Evolutionary conservation across 495 filamentous ascomycete species (phyloP), one percentile per base, ranked within the genome.

Genomic region (Tuber umbilicatum): DNA sequence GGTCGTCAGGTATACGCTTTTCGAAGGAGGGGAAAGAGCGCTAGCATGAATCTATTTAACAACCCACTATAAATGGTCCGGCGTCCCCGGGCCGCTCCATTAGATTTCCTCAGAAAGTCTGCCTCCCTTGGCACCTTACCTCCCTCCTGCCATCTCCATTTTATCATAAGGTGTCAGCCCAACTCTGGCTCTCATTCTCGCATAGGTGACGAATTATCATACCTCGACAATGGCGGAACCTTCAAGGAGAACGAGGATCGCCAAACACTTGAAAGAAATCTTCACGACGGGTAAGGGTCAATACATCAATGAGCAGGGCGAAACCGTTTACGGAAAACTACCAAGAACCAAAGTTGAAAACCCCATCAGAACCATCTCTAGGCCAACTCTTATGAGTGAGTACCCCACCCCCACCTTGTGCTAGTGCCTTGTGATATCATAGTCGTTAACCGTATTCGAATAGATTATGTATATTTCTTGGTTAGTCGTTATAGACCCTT

Each of bases 401-500:
- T 23, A 73, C 16, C 43, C 41, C 19, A 10, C 17, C 37, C 27
- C 27, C 35, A 43, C 35, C 35, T 27, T 17, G 16, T 5, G n/a
- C 39, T 21, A 38, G n/a, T 37, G 16, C 2, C 2, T 74, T 72
- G 0, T 9, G 21, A 21, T 41, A 38, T 70, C 42, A 19, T 1
- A 73, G 31, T 39, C 37, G 12, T 14, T 38, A 70, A 71, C 43
- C 60, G 7, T 60, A 42, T 31, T 41, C 43, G 5, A 37, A 73
- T 39, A 77, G 75, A 82, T 47, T 82, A 82, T 72, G 35, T 82
- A 2, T 82, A 82, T 55, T 82, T 82, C 69, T 75, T 82, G 41
- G 81, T 82, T 37, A 81, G 81, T 19, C 70, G 69, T 69, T 50
- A 73, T 75, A 47, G 27, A 40, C 7, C n/a, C 6, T n/a, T 41